Percentiles rank a stretch among this genome's conserved stretches.
These are phyloP conservation scores for Penicillium canariense DNA, from an alignment of 495 filamentous ascomycete species.

Conservation along the genomic window DNA sequence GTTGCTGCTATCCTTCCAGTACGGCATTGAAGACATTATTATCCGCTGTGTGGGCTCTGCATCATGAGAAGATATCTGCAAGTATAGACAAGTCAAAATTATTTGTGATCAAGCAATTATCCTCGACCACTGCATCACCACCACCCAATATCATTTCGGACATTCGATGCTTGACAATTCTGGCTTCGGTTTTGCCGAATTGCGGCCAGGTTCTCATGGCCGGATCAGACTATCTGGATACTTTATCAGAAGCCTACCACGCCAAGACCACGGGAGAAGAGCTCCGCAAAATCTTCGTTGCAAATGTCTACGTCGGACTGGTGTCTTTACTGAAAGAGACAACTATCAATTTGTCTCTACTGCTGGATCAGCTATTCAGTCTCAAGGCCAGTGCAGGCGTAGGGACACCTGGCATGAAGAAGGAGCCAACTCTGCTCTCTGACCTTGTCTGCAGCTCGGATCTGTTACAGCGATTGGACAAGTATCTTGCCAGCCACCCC, in stretches of 20 bases:
- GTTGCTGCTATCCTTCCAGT: slow-evolving; percentile 40
- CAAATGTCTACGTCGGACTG: slow-evolving; percentile 69
- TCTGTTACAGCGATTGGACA: slow-evolving; percentile 44
- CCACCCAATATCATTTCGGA: slow-evolving; percentile 30
- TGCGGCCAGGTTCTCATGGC: slow-evolving; percentile 64
- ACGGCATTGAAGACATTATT: slow-evolving; percentile 44
- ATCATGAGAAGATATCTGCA: slow-evolving; percentile 36
- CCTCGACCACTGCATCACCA: slow-evolving; percentile 37
- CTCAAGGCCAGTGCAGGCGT: slow-evolving; percentile 65
- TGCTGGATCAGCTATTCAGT: slow-evolving; percentile 79
- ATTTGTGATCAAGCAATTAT: slow-evolving; percentile 46
- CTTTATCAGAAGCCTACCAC: slow-evolving; percentile 63
- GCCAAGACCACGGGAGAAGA: slow-evolving; percentile 49
- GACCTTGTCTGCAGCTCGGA: slow-evolving; percentile 46
- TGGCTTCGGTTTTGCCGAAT: slow-evolving; percentile 34
- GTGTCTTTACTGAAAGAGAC: slow-evolving; percentile 62
- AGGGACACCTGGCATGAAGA: slow-evolving; percentile 41
- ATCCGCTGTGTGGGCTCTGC: slow-evolving; percentile 36
- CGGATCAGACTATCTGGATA: slow-evolving; percentile 83
- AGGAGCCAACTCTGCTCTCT: slow-evolving; percentile 42
- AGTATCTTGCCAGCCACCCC: slow-evolving; percentile 52
- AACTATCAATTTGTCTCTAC: slow-evolving; percentile 63
- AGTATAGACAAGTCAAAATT: slow-evolving; percentile 48
- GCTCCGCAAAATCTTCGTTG: slow-evolving; percentile 60
- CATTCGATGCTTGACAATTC: slow-evolving; percentile 40